Conservation (phyloP, 371 early-diverging fungal species). For the Mortierella sp. region DNA sequence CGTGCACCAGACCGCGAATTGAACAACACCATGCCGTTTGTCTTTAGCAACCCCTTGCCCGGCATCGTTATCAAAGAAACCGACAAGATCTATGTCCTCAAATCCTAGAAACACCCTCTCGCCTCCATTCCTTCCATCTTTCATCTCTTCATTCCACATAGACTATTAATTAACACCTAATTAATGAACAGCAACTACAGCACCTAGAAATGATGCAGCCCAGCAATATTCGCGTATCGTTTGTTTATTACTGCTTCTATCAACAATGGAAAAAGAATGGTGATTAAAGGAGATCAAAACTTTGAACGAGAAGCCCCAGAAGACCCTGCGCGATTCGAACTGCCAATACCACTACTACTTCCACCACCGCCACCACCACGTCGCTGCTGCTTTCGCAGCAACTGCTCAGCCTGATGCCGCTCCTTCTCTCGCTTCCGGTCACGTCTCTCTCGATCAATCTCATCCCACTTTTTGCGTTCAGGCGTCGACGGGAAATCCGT, state of each 20-base stretch:
- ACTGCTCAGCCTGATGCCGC: slow-evolving; percentile 9
- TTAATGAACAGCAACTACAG: not conserved
- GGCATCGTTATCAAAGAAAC: slow-evolving; percentile 67
- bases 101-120: slow-evolving; percentile 19
- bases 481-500: slow-evolving; percentile 45
- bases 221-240: too few species aligned
- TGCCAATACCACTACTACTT: not conserved
- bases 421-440: slow-evolving; percentile 26
- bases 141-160: not conserved
- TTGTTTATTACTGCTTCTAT: not conserved
- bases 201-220: not conserved
- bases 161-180: not conserved
- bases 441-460: slow-evolving; percentile 43
- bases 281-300: not conserved
- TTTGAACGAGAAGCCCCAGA: not conserved
- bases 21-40: slow-evolving; percentile 65
- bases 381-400: not conserved
- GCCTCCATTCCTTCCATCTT: not conserved
- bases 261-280: not conserved
- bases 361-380: not conserved
- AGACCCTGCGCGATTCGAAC: not conserved
- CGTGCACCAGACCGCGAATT: slow-evolving; percentile 64
- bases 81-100: slow-evolving; percentile 64
- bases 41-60: slow-evolving; percentile 68
- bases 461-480: slow-evolving; percentile 49